Percentiles rank a stretch among this genome's conserved stretches.
phyloP scores from a whole-genome alignment of 2,329 filamentous ascomycete genomes.

The Fusarium sp. region DNA sequence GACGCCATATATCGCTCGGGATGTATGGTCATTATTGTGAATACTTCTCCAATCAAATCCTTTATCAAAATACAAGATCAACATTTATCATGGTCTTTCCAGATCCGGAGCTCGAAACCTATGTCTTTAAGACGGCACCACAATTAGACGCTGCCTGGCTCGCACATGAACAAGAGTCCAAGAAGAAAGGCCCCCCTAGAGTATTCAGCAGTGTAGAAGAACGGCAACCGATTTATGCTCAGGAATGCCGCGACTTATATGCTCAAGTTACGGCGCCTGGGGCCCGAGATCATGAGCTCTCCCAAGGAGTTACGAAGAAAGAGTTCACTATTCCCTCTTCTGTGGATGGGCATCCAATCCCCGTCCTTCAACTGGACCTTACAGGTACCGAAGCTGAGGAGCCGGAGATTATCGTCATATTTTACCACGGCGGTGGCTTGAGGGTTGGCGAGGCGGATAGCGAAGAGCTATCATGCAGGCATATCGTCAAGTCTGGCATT shows the following conservation, averaged over 20 bases:
- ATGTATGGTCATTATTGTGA: background rate
- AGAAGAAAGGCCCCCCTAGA: slow-evolving; percentile 25
- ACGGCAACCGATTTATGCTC: slow-evolving; percentile 53
- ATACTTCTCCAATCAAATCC: background rate
- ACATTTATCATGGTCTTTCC: slow-evolving; percentile 24
- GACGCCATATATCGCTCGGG: background rate
- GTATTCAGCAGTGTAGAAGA: slow-evolving; percentile 39
- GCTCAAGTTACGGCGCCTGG: slow-evolving; percentile 48
- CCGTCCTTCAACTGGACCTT: slow-evolving; percentile 49
- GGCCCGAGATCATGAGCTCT: slow-evolving; percentile 50
- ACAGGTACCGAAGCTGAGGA: slow-evolving; percentile 4
- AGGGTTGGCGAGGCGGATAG: slow-evolving; percentile 59
- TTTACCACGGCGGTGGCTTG: slow-evolving; percentile 60
- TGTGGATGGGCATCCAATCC: slow-evolving; percentile 47
- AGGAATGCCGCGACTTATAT: slow-evolving; percentile 51
- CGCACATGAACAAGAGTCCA: slow-evolving; percentile 47
- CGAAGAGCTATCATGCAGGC: slow-evolving; percentile 59
- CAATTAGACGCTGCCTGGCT: slow-evolving; percentile 54
- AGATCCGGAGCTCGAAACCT: slow-evolving; percentile 28
- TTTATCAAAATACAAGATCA: background rate
- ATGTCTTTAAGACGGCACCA: slow-evolving; percentile 48
- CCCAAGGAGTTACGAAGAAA: slow-evolving; percentile 44
- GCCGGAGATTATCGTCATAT: slow-evolving; percentile 49
- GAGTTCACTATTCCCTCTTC: slow-evolving; percentile 46
- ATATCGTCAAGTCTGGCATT: slow-evolving; percentile 47